Conservation (phyloP, 495 filamentous ascomycete species). For the Lasiosphaeris hirsuta region DNA sequence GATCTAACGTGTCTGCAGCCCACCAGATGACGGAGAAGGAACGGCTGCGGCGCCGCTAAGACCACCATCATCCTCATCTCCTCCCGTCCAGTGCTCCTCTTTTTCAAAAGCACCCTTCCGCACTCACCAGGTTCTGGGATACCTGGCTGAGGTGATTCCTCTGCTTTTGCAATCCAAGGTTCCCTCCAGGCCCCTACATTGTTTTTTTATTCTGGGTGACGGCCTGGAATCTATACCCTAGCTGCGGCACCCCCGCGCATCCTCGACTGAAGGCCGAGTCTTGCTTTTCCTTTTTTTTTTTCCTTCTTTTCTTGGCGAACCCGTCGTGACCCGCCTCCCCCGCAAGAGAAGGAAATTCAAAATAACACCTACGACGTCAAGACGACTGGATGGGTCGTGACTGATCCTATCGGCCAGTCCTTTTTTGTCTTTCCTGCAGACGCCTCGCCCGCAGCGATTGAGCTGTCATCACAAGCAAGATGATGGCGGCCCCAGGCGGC, state of each 20-base stretch:
- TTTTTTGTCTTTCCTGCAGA: constrained; percentile 11
- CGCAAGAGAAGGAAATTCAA: too few relatives aligned
- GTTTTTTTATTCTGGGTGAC: too few relatives aligned
- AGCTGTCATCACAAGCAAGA: constrained; percentile 12
- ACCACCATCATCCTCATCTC: constrained; percentile 5
- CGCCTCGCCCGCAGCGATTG: constrained; percentile 19
- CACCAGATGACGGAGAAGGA: constrained; percentile 19
- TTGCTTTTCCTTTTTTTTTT: too few relatives aligned
- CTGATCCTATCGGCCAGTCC: background rate
- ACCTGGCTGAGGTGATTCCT: too few relatives aligned
- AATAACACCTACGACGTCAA: too few relatives aligned
- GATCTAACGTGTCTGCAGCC: constrained; percentile 21
- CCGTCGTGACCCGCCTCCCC: too few relatives aligned
- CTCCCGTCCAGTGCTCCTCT: background rate
- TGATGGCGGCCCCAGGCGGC: constrained; percentile 45
- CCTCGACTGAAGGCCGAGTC: too few relatives aligned
- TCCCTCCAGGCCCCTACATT: too few relatives aligned
- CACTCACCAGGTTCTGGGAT: constrained; percentile 2
- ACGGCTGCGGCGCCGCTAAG: constrained; percentile 17
- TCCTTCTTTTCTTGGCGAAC: too few relatives aligned
- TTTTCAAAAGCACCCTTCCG: constrained; percentile 1
- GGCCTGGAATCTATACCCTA: too few relatives aligned
- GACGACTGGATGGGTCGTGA: constrained; percentile 3
- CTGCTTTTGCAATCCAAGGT: too few relatives aligned
- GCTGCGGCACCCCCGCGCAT: too few relatives aligned